Evolutionary conservation across 371 early-diverging fungal species (phyloP).

Genomic region (Parasitella parasitica): DNA sequence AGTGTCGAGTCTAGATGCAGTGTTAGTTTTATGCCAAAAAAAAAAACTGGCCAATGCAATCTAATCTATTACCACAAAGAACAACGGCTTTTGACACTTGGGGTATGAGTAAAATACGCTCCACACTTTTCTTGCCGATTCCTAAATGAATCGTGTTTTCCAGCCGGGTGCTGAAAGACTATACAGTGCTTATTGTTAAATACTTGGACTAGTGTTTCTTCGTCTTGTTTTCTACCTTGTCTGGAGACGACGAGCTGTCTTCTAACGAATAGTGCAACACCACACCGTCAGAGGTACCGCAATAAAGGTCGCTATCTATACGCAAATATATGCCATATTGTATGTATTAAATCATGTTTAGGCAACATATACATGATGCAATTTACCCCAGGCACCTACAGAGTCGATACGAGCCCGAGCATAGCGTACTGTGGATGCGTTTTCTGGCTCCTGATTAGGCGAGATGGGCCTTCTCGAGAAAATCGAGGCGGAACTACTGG

Average conservation of each 20-base stretch:
- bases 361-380: too few relatives aligned
- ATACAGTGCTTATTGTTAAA: conserved; percentile 1
- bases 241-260: conserved; percentile 22
- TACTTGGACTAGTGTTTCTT: too few relatives aligned
- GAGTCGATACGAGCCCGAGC: conserved; percentile 38
- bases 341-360: neutral
- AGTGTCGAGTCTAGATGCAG: conserved; percentile 55
- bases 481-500: conserved; percentile 27
- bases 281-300: conserved; percentile 76
- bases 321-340: neutral
- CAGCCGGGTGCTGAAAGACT: conserved; percentile 47
- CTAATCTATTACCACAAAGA: conserved; percentile 59
- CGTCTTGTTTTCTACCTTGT: conserved; percentile 31
- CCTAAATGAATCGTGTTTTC: conserved; percentile 56
- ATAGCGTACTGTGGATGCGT: conserved; percentile 23
- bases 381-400: conserved; percentile 60
- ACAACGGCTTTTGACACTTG: conserved; percentile 73
- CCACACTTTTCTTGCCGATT: conserved; percentile 65
- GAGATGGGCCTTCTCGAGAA: conserved; percentile 35
- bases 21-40: neutral
- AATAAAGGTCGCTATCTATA: conserved; percentile 65
- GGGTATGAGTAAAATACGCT: conserved; percentile 66
- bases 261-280: conserved; percentile 66
- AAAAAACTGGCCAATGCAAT: neutral
- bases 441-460: conserved; percentile 20